Conservation (phyloP, 2,329 filamentous ascomycete species). For the Pyricularia sp. region DNA sequence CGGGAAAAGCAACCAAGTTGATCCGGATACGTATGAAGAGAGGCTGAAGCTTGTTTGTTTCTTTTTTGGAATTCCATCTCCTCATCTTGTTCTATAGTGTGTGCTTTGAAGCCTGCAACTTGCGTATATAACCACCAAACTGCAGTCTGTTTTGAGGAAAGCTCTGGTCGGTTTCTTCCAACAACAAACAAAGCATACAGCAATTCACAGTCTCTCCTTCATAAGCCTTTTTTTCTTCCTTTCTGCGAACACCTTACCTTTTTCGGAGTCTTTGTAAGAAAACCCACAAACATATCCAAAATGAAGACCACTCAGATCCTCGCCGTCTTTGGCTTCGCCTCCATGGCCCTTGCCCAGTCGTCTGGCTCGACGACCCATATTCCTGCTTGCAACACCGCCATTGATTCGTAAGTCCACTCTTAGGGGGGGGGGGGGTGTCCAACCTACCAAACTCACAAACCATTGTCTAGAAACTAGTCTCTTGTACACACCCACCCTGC, state of each 20-base stretch:
- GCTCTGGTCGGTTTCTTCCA: background rate
- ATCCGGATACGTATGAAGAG: background rate
- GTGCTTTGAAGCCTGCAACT: background rate
- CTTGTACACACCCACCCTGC: too few relatives aligned
- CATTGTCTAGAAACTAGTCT: too few relatives aligned
- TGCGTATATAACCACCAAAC: background rate
- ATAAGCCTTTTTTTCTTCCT: background rate
- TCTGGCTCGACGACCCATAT: constrained; percentile 20
- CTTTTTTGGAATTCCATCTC: background rate
- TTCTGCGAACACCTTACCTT: background rate
- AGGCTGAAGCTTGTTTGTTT: background rate
- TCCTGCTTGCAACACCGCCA: background rate
- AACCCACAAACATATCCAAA: background rate
- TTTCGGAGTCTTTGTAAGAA: background rate
- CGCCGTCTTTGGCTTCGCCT: constrained; percentile 5
- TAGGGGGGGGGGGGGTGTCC: background rate
- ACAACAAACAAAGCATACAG: background rate
- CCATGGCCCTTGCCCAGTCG: constrained; percentile 6
- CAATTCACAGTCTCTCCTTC: background rate
- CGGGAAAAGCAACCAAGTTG: background rate
- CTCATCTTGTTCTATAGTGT: background rate
- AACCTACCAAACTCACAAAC: too few relatives aligned
- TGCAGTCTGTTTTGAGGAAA: background rate
- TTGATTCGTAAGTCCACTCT: background rate
- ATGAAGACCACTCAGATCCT: constrained; percentile 8